These are phyloP conservation scores for Suillus sp. DNA, from an alignment of 768 basidiomycete species.

Conservation along the genomic window DNA sequence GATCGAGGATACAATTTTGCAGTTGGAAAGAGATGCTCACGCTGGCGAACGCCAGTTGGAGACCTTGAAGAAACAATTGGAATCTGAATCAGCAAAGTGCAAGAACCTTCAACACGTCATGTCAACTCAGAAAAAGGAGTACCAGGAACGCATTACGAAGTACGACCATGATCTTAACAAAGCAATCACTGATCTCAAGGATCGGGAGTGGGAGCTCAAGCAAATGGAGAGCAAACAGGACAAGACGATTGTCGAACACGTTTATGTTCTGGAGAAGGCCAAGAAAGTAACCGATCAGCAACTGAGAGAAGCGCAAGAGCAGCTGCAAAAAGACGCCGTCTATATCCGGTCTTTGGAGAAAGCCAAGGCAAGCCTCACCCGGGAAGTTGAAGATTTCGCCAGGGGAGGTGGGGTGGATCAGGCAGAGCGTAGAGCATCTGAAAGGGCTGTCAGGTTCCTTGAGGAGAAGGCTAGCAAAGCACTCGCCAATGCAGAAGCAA, in stretches of 20 bases:
- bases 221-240: slow-evolving; percentile 87
- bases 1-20: slow-evolving; percentile 86
- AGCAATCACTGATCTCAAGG: slow-evolving; percentile 75
- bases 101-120: slow-evolving; percentile 70
- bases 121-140: slow-evolving; percentile 67
- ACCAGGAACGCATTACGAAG: slow-evolving; percentile 71
- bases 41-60: slow-evolving; percentile 75
- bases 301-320: slow-evolving; percentile 76
- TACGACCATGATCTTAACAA: slow-evolving; percentile 82
- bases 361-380: slow-evolving; percentile 68
- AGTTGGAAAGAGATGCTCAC: slow-evolving; percentile 81
- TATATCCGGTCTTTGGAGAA: slow-evolving; percentile 90
- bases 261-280: slow-evolving; percentile 94
- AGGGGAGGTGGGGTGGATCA: slow-evolving; percentile 75
- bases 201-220: slow-evolving; percentile 83
- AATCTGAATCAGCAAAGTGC: slow-evolving; percentile 71
- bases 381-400: slow-evolving; percentile 81
- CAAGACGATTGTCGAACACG: slow-evolving; percentile 98
- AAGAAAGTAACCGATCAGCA: slow-evolving; percentile 94
- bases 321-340: slow-evolving; percentile 69
- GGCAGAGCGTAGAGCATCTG: slow-evolving; percentile 63
- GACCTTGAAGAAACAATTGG: slow-evolving; percentile 67
- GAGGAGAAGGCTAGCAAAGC: slow-evolving; percentile 63
- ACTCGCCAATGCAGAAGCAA: slow-evolving; percentile 62
- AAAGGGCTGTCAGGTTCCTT: slow-evolving; percentile 62